Base-by-base conservation (phyloP, 2,329 filamentous ascomycete genomes). In the Penicillium occitanis region DNA sequence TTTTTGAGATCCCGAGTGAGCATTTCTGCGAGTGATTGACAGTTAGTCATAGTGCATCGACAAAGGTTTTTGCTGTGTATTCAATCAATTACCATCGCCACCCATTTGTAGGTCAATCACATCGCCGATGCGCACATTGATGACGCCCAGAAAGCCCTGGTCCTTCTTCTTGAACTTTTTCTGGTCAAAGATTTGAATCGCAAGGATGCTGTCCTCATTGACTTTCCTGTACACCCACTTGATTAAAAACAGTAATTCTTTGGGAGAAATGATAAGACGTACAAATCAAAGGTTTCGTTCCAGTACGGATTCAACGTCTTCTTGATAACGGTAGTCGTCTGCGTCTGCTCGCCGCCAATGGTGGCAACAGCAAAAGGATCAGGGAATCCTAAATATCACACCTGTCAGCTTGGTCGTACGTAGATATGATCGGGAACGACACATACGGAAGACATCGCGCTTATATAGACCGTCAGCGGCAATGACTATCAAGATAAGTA, bases 141-240 rank as follows among this genome's bases (percentile, higher is more conserved):
- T 97, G 64, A 99, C 95, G 66, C 95, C 95, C 6, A 99, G 85
- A 76, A 99, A 99, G 8, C 95, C 95, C 78, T 99, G 95, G 73
- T 99, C 95, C 92, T 98, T 99, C 88, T 99, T 99, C 86, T 99
- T 99, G 83, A 99, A 99, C 83, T 99, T 99, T 84, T 97, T 97
- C 81, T 99, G 95, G 80, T 99, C 95, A 77, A 99, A 99, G 64
- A 99, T 97, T 77, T 99, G 95, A 57, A 99, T 93, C 7, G 95
- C 95, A 58, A 99, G 85, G 75, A 99, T 97, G 78, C 93, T 96
- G 75, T 97, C 94, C 78, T 99, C 95, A 68, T 90, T 95, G 68
- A 92, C 94, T 77, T 87, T 87, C 84, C 95, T 98, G 77, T 66
- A 33, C 22, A 73, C 19, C 33, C 51, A 37, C 25, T 62, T 63